These are phyloP conservation scores for Kluyveromyces lactis DNA, from an alignment of 805 yeast species.

Conservation along the genomic window DNA sequence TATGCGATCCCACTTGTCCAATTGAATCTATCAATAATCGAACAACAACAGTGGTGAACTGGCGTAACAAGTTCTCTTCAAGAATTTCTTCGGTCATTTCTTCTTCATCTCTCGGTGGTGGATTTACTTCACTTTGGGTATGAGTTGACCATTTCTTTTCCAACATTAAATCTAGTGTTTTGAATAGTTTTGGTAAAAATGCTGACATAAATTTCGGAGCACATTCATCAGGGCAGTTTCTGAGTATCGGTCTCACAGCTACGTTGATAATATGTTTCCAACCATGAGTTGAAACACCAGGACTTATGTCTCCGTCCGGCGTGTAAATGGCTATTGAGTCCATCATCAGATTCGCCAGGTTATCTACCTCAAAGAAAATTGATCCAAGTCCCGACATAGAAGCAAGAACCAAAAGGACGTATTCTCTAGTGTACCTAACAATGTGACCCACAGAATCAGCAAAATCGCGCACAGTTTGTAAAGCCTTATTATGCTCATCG, in stretches of 20 bases:
- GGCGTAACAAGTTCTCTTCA: conserved; percentile 92
- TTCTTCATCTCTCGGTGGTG: conserved; percentile 63
- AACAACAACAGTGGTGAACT: conserved; percentile 85
- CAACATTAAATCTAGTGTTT: conserved; percentile 65
- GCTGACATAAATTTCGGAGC: conserved; percentile 64
- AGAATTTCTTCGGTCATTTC: conserved; percentile 95
- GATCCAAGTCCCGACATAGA: conserved; percentile 86
- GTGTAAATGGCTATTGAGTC: conserved; percentile 62
- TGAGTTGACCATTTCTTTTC: conserved; percentile 60
- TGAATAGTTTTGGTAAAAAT: conserved; percentile 68
- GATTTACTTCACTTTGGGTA: conserved; percentile 32
- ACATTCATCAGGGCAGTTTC: conserved; percentile 73
- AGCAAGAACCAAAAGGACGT: conserved; percentile 83
- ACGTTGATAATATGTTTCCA: conserved; percentile 96
- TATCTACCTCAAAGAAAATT: conserved; percentile 79
- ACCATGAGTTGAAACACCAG: conserved; percentile 87
- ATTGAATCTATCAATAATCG: conserved; percentile 79
- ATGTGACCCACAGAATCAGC: conserved; percentile 97
- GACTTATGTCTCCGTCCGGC: conserved; percentile 40
- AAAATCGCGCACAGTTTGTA: conserved; percentile 88
- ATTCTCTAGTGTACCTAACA: conserved; percentile 90
- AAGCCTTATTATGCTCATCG: conserved; percentile 89
- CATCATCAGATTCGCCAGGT: conserved; percentile 69
- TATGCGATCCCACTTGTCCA: conserved; percentile 59
- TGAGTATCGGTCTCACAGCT: conserved; percentile 76